Percentiles rank a stretch among this genome's conserved stretches.
Conservation (phyloP, 495 filamentous ascomycete species). For the Penicillium lividum region DNA sequence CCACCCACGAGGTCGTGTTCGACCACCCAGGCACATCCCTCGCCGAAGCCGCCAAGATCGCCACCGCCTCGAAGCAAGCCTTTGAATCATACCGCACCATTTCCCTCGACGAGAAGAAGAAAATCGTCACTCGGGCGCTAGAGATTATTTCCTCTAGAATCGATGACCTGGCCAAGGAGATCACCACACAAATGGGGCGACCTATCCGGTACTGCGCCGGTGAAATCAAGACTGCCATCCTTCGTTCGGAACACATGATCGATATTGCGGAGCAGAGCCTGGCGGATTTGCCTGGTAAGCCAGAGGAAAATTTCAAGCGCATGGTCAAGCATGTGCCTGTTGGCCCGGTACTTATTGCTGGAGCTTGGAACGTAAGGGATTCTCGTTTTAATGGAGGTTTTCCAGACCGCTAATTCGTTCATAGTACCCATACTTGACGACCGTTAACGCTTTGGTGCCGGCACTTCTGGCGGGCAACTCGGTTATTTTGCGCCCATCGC, state of each 20-base stretch:
- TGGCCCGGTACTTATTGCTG: slow-evolving; percentile 81
- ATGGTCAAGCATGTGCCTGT: slow-evolving; percentile 85
- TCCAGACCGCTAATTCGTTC: slow-evolving; percentile 7
- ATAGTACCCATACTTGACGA: slow-evolving; percentile 91
- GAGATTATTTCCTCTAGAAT: slow-evolving; percentile 63
- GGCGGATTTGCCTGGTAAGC: slow-evolving; percentile 66
- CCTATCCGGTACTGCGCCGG: slow-evolving; percentile 83
- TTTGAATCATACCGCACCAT: slow-evolving; percentile 69
- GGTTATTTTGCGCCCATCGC: slow-evolving; percentile 89
- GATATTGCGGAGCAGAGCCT: slow-evolving; percentile 73
- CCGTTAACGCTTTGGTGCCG: slow-evolving; percentile 87
- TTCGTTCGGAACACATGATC: slow-evolving; percentile 78
- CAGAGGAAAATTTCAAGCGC: slow-evolving; percentile 81
- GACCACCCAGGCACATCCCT: slow-evolving; percentile 72
- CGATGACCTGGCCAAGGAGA: slow-evolving; percentile 76
- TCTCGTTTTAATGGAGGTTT: background rate
- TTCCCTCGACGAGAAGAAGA: slow-evolving; percentile 67
- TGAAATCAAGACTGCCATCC: slow-evolving; percentile 82
- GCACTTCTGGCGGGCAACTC: slow-evolving; percentile 85
- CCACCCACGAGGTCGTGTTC: slow-evolving; percentile 77
- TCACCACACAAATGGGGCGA: slow-evolving; percentile 92
- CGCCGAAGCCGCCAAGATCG: slow-evolving; percentile 66
- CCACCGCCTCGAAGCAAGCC: slow-evolving; percentile 64
- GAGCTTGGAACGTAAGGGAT: slow-evolving; percentile 86
- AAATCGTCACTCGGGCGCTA: slow-evolving; percentile 76